Evolutionary conservation across 2,329 filamentous ascomycete genomes (phyloP).

Genomic region (Sporothrix pseudoabietina): DNA sequence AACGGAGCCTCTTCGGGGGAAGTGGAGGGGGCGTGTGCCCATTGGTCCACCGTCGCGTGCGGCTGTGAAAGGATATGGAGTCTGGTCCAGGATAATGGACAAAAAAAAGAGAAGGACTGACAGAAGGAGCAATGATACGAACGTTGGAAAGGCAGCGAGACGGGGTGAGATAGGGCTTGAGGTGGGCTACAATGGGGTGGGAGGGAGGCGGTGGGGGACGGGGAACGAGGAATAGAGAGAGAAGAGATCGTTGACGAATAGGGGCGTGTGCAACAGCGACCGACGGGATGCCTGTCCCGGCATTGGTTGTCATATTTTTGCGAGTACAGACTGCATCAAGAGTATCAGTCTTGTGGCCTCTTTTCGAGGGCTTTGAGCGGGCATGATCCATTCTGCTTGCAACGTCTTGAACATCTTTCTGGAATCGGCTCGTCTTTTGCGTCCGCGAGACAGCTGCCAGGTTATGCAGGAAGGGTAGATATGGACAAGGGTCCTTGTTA

Average conservation of each 20-base stretch:
- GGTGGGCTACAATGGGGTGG: conserved; percentile 5
- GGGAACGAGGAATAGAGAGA: neutral
- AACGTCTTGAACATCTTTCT: neutral
- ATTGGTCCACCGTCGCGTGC: conserved; percentile 1
- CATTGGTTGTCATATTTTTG: neutral
- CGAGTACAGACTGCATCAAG: neutral
- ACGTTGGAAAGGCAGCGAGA: conserved; percentile 15
- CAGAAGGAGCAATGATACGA: neutral
- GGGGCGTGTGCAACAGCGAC: conserved; percentile 6
- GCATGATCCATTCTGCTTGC: neutral
- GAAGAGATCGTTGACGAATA: neutral
- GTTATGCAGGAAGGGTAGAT: neutral
- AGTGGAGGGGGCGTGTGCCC: conserved; percentile 11
- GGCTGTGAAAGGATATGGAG: neutral
- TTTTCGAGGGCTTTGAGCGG: neutral
- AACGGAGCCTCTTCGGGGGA: neutral
- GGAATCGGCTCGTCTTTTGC: neutral
- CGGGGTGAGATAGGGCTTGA: neutral
- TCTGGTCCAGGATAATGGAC: neutral
- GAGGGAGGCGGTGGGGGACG: neutral
- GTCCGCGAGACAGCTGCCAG: neutral
- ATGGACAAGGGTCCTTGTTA: neutral
- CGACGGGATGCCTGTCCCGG: neutral
- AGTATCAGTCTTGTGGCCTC: neutral
- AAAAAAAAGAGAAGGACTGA: neutral